These are phyloP conservation scores for Pittosporum tobira DNA, from an alignment of 129 eudicot species.

Conservation along the genomic window DNA sequence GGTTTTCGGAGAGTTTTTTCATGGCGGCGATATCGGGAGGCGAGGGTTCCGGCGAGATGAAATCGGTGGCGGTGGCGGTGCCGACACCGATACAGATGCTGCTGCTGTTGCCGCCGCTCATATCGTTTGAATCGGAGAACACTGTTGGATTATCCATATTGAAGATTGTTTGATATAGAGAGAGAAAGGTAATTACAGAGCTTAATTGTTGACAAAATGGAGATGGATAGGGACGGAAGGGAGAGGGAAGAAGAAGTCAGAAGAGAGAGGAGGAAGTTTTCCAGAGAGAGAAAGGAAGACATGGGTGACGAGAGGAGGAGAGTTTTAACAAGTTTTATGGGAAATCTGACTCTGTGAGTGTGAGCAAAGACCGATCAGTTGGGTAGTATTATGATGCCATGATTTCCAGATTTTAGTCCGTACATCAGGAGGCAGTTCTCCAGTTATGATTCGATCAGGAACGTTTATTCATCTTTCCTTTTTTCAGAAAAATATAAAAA, in stretches of 20 bases:
- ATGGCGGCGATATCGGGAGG: conserved; percentile 27
- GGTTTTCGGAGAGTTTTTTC: conserved; percentile 38
- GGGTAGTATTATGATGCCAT: conserved; percentile 14
- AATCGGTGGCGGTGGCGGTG: conserved; percentile 16
- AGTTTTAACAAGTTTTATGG: neutral
- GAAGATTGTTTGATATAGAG: neutral
- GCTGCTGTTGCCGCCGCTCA: conserved; percentile 53
- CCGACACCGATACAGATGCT: conserved; percentile 21
- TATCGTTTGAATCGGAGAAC: conserved; percentile 61
- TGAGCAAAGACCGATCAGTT: neutral
- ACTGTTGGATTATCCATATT: conserved; percentile 30
- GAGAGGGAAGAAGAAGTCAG: conserved; percentile 17
- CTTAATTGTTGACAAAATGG: conserved; percentile 5
- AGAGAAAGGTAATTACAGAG: neutral
- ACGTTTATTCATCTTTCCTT: no score
- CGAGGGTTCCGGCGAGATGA: conserved; percentile 3
- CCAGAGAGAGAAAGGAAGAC: conserved; percentile 1
- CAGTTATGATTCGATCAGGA: neutral
- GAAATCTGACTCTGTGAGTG: neutral
- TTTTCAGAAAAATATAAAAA: no score
- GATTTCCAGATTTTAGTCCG: conserved; percentile 1
- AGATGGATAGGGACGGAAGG: conserved; percentile 1
- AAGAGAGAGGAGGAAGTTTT: conserved; percentile 16
- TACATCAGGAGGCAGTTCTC: neutral
- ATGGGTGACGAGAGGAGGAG: conserved; percentile 19